Percentiles rank a stretch among this genome's conserved stretches.
Evolutionary conservation across 306 rosid species (phyloP).

Genomic region (Cucurbita moschata): DNA sequence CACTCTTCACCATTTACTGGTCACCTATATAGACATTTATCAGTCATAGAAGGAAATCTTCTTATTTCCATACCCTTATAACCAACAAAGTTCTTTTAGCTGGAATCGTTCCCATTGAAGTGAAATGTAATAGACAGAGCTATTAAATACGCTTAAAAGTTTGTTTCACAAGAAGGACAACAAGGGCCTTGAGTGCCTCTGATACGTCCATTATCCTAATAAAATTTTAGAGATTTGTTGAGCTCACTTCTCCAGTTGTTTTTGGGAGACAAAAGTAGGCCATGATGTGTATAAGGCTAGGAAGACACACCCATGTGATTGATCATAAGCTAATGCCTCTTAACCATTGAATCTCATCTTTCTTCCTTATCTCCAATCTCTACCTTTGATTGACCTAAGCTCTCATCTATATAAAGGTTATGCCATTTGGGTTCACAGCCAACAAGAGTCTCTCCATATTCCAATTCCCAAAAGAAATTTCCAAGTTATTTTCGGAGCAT

Average conservation of each 20-base stretch:
- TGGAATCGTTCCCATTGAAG: background rate
- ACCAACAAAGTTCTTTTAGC: background rate
- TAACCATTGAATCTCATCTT: background rate
- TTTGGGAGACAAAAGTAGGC: background rate
- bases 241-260: background rate
- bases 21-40: background rate
- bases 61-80: background rate
- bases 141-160: background rate
- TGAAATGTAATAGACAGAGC: background rate
- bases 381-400: background rate
- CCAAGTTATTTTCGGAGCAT: background rate
- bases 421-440: background rate
- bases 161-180: background rate
- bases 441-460: background rate
- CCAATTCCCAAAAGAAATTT: background rate
- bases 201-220: background rate
- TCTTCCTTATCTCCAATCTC: background rate
- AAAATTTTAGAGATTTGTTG: background rate
- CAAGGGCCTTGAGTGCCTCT: background rate
- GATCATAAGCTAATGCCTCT: background rate
- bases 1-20: background rate
- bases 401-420: background rate
- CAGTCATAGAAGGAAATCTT: background rate
- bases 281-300: background rate
- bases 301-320: conserved; percentile 5